Evolutionary conservation across 495 filamentous ascomycete genomes (phyloP), one percentile per base, ranked within the genome.

Genomic region (Xylaria nigripes): DNA sequence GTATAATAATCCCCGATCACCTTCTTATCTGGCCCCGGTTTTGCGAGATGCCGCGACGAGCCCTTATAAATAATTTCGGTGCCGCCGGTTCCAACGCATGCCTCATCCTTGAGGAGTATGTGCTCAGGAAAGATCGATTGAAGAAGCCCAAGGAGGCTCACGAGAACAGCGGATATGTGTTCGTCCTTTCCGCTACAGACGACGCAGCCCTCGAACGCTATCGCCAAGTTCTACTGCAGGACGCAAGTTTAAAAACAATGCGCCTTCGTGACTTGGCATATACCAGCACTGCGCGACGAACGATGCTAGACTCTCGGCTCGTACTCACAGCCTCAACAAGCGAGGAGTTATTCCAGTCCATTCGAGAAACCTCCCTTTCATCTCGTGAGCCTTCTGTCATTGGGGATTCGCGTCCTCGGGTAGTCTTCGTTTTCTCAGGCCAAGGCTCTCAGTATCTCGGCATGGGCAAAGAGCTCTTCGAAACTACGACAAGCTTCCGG

Each of bases 371-470:
- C 16, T 9, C 15, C 1, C 2, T 40, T 16, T 18, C 3, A n/a
- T 40, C 36, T 2, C n/a, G 16, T 12, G 36, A 80, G 50, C 12
- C 72, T 68, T 5, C 15, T 40, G 15, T n/a, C 2, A n/a, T 4
- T 18, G n/a, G n/a, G 15, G 15, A 16, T 19, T 16, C 15, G 15
- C 1, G 15, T 5, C 15, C 36, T 18, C 36, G 12, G 5, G 67
- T 79, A 7, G 75, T 70, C 0, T 84, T 84, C 50, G 64, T 73
- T 15, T 84, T 83, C 59, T 82, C 77, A 6, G 81, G 81, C 2
- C 81, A 84, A 62, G 81, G 76, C 7, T 15, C 18, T 0, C 19
- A 32, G 19, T 56, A 50, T n/a, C n/a, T n/a, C 15, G 6, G 19
- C 1, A 56, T 50, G 27, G 46, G 16, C 23, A 12, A 3, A 36